Conservation (phyloP, 2,329 filamentous ascomycete species). For the Phialophora macrospora region DNA sequence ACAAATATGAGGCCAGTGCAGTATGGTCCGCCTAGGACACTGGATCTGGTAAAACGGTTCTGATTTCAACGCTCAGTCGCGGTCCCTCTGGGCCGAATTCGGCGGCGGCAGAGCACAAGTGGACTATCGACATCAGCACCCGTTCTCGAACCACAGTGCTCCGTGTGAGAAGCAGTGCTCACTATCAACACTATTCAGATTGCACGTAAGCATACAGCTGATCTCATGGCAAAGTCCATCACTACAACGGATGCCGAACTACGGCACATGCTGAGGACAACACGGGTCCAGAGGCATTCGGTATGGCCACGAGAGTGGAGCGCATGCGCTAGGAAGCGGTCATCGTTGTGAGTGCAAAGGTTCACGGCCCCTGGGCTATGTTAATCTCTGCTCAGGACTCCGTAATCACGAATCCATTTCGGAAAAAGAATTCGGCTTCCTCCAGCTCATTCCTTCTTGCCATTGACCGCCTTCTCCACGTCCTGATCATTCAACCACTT, state of each 20-base stretch:
- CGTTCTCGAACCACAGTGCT: neutral
- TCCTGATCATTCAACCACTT: conserved; percentile 55
- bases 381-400: neutral
- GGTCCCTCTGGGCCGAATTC: too few species aligned
- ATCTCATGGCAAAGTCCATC: neutral
- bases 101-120: neutral
- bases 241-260: neutral
- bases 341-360: neutral
- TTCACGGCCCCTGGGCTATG: neutral
- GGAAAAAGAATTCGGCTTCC: neutral
- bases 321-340: neutral
- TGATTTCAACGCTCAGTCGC: neutral
- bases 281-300: neutral
- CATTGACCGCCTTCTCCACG: conserved; percentile 12
- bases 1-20: neutral
- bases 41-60: neutral
- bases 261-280: neutral
- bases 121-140: neutral
- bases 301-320: neutral
- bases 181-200: neutral
- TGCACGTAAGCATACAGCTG: neutral
- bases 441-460: conserved; percentile 7
- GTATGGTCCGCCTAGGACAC: neutral
- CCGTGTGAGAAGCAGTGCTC: neutral
- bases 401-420: neutral